phyloP scores from a whole-genome alignment of 805 yeast species.

The Ogataea pignaliae region DNA sequence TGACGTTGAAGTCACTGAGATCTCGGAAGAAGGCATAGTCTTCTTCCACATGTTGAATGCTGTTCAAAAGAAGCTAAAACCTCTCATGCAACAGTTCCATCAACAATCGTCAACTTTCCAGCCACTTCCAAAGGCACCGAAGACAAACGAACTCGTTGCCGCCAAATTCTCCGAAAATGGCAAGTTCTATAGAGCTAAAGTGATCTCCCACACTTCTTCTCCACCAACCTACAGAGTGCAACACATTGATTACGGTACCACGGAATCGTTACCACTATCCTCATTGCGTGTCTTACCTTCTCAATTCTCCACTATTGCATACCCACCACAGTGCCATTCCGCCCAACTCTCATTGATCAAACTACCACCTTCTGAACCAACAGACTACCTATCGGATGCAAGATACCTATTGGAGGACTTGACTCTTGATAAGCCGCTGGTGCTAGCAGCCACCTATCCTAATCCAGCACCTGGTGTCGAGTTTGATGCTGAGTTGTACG shows the following conservation, averaged over 20 bases:
- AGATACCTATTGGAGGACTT: conserved; percentile 50
- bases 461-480: conserved; percentile 38
- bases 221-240: conserved; percentile 44
- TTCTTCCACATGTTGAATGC: conserved; percentile 42
- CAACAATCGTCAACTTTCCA: conserved; percentile 33
- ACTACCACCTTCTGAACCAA: conserved; percentile 53
- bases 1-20: conserved; percentile 52
- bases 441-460: conserved; percentile 45
- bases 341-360: conserved; percentile 48
- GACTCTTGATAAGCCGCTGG: conserved; percentile 47
- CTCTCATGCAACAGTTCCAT: conserved; percentile 45
- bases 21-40: conserved; percentile 37
- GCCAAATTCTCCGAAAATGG: conserved; percentile 49
- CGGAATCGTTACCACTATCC: conserved; percentile 39
- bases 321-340: conserved; percentile 54
- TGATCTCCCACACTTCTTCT: conserved; percentile 41
- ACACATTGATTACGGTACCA: conserved; percentile 60
- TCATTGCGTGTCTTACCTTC: conserved; percentile 51
- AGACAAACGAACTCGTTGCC: conserved; percentile 51
- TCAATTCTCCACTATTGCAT: conserved; percentile 36
- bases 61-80: conserved; percentile 34
- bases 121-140: conserved; percentile 37
- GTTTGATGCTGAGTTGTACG: conserved; percentile 50
- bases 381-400: conserved; percentile 52
- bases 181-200: conserved; percentile 56